A percentile compares a stretch with the other conserved stretches of the same genome.
Evolutionary conservation across 805 yeast genomes (phyloP).

Genomic region (Metschnikowia dekortorum): DNA sequence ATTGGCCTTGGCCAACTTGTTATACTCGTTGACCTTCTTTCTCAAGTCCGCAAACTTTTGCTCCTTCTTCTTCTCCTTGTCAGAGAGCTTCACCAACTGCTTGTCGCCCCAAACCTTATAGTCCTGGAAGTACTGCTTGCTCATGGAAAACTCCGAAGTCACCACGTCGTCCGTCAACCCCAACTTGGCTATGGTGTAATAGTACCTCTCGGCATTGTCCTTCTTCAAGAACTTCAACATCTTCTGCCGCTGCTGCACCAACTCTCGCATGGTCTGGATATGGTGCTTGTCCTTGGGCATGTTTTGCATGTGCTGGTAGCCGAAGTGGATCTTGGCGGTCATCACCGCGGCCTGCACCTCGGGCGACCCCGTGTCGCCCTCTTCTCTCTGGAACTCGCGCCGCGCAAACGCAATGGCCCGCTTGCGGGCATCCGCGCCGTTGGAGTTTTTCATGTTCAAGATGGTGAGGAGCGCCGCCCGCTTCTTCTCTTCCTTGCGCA

Average conservation of each 20-base stretch:
- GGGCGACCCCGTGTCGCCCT: slow-evolving; percentile 91
- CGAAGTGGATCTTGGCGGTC: slow-evolving; percentile 74
- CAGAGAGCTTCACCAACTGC: slow-evolving; percentile 49
- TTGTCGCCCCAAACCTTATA: slow-evolving; percentile 75
- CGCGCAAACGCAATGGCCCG: slow-evolving; percentile 62
- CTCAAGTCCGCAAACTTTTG: slow-evolving; percentile 28
- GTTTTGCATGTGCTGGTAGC: slow-evolving; percentile 65
- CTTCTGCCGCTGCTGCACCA: slow-evolving; percentile 87
- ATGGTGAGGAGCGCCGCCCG: slow-evolving; percentile 69
- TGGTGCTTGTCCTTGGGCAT: slow-evolving; percentile 70
- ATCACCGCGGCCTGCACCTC: slow-evolving; percentile 94
- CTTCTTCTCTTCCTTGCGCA: slow-evolving; percentile 46
- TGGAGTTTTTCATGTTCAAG: slow-evolving; percentile 67
- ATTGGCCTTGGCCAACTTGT: slow-evolving; percentile 36
- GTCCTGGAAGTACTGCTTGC: slow-evolving; percentile 71
- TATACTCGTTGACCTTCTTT: slow-evolving; percentile 37
- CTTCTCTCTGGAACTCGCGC: slow-evolving; percentile 73
- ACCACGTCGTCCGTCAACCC: slow-evolving; percentile 83
- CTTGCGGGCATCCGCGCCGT: slow-evolving; percentile 51
- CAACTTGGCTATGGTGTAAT: slow-evolving; percentile 77
- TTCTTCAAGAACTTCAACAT: slow-evolving; percentile 77
- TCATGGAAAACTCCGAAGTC: slow-evolving; percentile 76
- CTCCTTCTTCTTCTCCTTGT: slow-evolving; percentile 29
- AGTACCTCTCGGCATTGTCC: slow-evolving; percentile 76
- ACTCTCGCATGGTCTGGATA: slow-evolving; percentile 67